Base-by-base conservation (phyloP, 169 alveolate genomes). In the Eimeria praecox region DNA sequence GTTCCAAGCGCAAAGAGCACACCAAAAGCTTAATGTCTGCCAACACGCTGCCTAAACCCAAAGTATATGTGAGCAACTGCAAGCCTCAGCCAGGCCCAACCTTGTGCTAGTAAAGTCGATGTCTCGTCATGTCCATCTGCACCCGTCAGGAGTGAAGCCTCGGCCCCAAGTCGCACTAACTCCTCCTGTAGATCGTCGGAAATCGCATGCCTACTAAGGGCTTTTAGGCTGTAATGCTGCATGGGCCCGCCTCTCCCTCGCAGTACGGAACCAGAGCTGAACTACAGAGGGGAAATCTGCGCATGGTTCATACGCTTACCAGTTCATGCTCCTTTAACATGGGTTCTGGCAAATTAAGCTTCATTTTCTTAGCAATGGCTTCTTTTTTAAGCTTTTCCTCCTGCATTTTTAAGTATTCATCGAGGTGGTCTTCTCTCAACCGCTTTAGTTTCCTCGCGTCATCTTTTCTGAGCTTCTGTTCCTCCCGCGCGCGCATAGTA, bases 371-470 rank as follows among this genome's bases (percentile, higher is more conserved):
- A 0, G 95, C 42, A 52, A 93, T 54, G 62, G 78, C 77, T 33
- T 95, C 92, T 6, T 46, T 86, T 22, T 97, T 98, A 89, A 98
- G 98, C 64, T 96, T 94, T 88, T 98, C 98, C 69, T 98, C 98
- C 49, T 98, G 98, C 88, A 98, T 96, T 85, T 99, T 98, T 82
- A 99, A 95, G 35, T 99, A 99, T 95, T 97, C 97, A n/a, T 98
- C 99, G 30, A 99, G 97, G 94, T 99, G 98, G 87, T 98, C 99
- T 87, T 98, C 98, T 96, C 98, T 98, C 46, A 99, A 96, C 86
- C 99, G 98, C 97, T 98, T 98, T 96, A 99, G 97, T 95, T 98
- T 98, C 88, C 99, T 97, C 82, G 97, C 98, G 94, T 99, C 99
- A 52, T 98, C 98, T 78, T 97, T 98, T 96, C 97, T 97, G 91